Conservation (phyloP, 768 basidiomycete species). For the Xerocomus spinulosus region DNA sequence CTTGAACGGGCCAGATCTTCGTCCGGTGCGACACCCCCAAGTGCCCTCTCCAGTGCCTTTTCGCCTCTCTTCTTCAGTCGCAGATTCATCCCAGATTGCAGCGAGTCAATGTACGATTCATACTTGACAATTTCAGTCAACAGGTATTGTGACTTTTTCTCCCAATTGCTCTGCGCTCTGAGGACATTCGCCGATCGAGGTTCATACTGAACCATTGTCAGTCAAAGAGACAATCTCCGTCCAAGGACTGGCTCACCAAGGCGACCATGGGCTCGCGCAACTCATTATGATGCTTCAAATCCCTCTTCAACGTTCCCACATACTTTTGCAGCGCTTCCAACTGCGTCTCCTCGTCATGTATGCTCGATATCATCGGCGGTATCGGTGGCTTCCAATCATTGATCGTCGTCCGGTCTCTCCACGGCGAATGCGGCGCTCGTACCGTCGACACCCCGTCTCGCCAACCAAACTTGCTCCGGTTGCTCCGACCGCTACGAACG, state of each 20-base stretch:
- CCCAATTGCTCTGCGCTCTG: slow-evolving; percentile 89
- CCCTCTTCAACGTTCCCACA: slow-evolving; percentile 66
- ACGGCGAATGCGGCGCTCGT: slow-evolving; percentile 64
- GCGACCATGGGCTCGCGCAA: slow-evolving; percentile 77
- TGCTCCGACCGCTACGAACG: slow-evolving; percentile 70
- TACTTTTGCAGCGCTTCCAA: slow-evolving; percentile 86
- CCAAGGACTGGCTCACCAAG: slow-evolving; percentile 46
- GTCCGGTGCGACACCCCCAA: slow-evolving; percentile 34
- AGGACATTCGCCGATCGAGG: slow-evolving; percentile 65
- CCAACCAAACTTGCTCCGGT: slow-evolving; percentile 69
- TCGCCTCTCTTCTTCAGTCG: slow-evolving; percentile 89
- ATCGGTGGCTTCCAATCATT: slow-evolving; percentile 94
- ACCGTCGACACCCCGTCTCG: slow-evolving; percentile 63
- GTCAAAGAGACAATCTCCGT: background rate
- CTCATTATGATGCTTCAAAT: slow-evolving; percentile 79
- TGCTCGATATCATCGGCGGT: slow-evolving; percentile 77
- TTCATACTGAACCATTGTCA: slow-evolving; percentile 57
- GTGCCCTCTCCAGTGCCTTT: slow-evolving; percentile 65
- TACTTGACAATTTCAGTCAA: slow-evolving; percentile 94
- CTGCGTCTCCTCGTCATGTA: slow-evolving; percentile 89
- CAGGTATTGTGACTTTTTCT: slow-evolving; percentile 84
- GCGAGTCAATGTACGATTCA: slow-evolving; percentile 88
- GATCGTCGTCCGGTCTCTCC: slow-evolving; percentile 70
- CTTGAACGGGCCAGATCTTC: slow-evolving; percentile 28
- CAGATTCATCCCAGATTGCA: slow-evolving; percentile 77